Percentiles rank a stretch among this genome's conserved stretches.
phyloP scores from a whole-genome alignment of 1,284 basidiomycete genomes.

The Butyriboletus appendiculatus region DNA sequence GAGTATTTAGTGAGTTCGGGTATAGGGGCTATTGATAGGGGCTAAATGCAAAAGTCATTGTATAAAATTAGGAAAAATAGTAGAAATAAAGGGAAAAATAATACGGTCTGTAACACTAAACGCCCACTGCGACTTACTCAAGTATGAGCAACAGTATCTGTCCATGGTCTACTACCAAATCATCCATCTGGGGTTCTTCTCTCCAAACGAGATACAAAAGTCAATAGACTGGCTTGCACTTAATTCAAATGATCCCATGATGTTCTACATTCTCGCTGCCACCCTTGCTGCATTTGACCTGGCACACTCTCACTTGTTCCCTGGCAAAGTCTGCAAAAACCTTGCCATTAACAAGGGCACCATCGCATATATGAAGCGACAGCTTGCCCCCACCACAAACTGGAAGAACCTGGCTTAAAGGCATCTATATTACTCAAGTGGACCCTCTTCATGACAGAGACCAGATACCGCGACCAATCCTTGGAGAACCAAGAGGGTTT shows the following conservation, averaged over 20 bases:
- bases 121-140: slow-evolving; percentile 68
- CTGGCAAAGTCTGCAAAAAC: slow-evolving; percentile 45
- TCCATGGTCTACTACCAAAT: slow-evolving; percentile 63
- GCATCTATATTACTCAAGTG: slow-evolving; percentile 82
- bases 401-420: slow-evolving; percentile 80
- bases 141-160: slow-evolving; percentile 69
- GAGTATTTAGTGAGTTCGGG: too few species aligned
- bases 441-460: slow-evolving; percentile 82
- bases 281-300: slow-evolving; percentile 71
- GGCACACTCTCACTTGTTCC: slow-evolving; percentile 51
- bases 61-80: too few species aligned
- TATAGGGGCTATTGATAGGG: too few species aligned
- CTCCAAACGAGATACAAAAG: slow-evolving; percentile 56
- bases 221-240: slow-evolving; percentile 67
- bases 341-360: slow-evolving; percentile 48
- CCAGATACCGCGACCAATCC: slow-evolving; percentile 64
- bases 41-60: too few species aligned
- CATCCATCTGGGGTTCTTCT: slow-evolving; percentile 62
- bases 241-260: slow-evolving; percentile 65
- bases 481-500: slow-evolving; percentile 70
- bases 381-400: slow-evolving; percentile 48
- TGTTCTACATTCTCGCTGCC: slow-evolving; percentile 71
- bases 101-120: too few species aligned
- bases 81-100: too few species aligned
- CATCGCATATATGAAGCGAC: slow-evolving; percentile 57